phyloP scores from a whole-genome alignment of 345 rosid species.

The Salix viminalis region DNA sequence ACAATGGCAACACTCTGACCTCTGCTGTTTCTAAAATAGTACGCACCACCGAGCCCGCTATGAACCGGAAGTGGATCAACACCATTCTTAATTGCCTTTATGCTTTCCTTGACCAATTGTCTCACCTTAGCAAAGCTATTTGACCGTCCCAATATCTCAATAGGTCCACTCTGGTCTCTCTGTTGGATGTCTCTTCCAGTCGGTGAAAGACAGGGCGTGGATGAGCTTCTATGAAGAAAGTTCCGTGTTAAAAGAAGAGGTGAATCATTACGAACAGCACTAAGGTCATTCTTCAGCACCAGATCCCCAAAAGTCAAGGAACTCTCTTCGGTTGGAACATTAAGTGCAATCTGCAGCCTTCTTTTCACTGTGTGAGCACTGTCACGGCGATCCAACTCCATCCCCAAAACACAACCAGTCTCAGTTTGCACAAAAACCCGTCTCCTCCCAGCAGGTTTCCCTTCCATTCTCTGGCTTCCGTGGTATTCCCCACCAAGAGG shows the following conservation, averaged over 20 bases:
- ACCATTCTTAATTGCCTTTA: constrained; percentile 79
- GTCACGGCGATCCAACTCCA: constrained; percentile 95
- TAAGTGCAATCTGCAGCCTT: constrained; percentile 87
- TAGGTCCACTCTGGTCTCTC: constrained; percentile 76
- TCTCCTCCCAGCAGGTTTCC: constrained; percentile 68
- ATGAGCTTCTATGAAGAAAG: constrained; percentile 79
- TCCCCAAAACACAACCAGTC: constrained; percentile 93
- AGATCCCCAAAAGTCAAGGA: constrained; percentile 78
- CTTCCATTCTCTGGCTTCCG: constrained; percentile 52
- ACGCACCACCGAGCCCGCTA: constrained; percentile 95
- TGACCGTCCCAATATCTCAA: constrained; percentile 79
- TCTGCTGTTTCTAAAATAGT: constrained; percentile 67
- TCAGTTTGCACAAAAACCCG: constrained; percentile 93
- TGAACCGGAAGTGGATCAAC: constrained; percentile 74
- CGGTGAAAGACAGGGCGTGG: constrained; percentile 97
- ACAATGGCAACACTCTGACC: constrained; percentile 87
- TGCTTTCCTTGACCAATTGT: constrained; percentile 59
- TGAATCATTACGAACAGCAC: constrained; percentile 80
- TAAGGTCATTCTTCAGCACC: constrained; percentile 82
- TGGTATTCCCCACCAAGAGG: constrained; percentile 63
- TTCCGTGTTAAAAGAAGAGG: constrained; percentile 84
- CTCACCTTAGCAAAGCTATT: constrained; percentile 44
- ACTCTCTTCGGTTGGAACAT: constrained; percentile 76
- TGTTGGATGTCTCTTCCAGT: constrained; percentile 74
- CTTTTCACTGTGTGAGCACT: constrained; percentile 89